Base-by-base conservation (phyloP, 805 yeast species). In the Wickerhamiella nectarea region DNA sequence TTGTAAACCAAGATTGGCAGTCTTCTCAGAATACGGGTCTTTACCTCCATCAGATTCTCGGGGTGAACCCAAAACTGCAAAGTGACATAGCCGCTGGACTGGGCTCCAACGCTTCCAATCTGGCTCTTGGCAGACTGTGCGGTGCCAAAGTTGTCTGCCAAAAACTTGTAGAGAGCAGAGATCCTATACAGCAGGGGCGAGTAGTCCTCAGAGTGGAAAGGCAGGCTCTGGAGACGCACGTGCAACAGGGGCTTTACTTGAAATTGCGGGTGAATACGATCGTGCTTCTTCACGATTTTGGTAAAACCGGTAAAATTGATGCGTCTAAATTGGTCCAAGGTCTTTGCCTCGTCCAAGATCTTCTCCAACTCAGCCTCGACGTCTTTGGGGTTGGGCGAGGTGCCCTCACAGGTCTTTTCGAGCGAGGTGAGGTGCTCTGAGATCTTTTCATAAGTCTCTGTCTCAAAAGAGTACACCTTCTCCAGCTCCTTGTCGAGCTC, bases 31-130 rank as follows among this genome's bases (percentile, higher is more conserved):
- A 89, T 83, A 47, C 86, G 77, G n/a, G 97, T 85, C 66, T 89
- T 89, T 45, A 87, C 95, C 65, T 89, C 97, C 95, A 89, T 87
- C 59, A 91, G 60, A 59, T 85, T 82, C 54, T 91, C 98, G n/a
- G 89, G 87, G 60, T 89, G 97, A 36, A 91, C 72, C 98, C 98
- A 89, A 62, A 89, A 89, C 64, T 83, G 85, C 63, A 79, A 77
- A 12, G 84, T 78, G 17, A 66, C 61, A 50, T 57, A 62, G 21
- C 58, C 62, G 68, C 55, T 56, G 45, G 58, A 52, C 42, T 62
- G 61, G 45, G 56, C 58, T 36, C 51, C 55, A 24, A 58, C 52
- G 10, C 63, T 56, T 21, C 57, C 53, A 47, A 57, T 48, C 28
- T 55, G 57, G 2, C 68, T 62, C 45, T 59, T 54, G 26, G 66